phyloP scores from a whole-genome alignment of 164 flowering plant genomes.

The Kalanchoe fedtschenkoi region DNA sequence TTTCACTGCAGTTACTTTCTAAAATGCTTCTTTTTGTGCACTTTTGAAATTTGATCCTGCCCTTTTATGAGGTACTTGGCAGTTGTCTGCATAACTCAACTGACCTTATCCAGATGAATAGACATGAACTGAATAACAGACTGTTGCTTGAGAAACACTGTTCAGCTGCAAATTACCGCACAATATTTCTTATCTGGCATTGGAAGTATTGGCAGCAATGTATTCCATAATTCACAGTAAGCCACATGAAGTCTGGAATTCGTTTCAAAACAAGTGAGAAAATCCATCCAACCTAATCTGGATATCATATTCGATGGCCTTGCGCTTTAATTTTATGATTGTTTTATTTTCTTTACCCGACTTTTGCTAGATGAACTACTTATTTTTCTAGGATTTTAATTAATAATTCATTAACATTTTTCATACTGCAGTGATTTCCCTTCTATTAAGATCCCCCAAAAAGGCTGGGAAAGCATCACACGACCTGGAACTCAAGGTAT shows the following conservation, averaged over 20 bases:
- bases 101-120: too few species aligned
- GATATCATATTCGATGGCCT: too few species aligned
- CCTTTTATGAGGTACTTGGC: too few species aligned
- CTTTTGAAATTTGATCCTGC: not conserved
- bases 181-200: not conserved
- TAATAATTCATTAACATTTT: not conserved
- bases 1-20: too few species aligned
- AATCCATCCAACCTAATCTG: not conserved
- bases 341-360: not conserved
- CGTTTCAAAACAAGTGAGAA: not conserved
- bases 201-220: not conserved
- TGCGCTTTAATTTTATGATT: too few species aligned
- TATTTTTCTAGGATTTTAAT: too few species aligned
- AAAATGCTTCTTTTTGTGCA: not conserved
- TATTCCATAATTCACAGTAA: not conserved
- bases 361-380: not conserved
- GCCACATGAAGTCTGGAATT: not conserved
- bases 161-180: not conserved
- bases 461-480: not conserved
- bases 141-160: not conserved
- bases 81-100: too few species aligned
- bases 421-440: not conserved
- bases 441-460: not conserved
- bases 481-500: not conserved
- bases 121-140: too few species aligned